Evolutionary conservation across 2,329 filamentous ascomycete species (phyloP), one percentile per base, ranked within the genome.

Genomic region (Fusarium ambrosium): DNA sequence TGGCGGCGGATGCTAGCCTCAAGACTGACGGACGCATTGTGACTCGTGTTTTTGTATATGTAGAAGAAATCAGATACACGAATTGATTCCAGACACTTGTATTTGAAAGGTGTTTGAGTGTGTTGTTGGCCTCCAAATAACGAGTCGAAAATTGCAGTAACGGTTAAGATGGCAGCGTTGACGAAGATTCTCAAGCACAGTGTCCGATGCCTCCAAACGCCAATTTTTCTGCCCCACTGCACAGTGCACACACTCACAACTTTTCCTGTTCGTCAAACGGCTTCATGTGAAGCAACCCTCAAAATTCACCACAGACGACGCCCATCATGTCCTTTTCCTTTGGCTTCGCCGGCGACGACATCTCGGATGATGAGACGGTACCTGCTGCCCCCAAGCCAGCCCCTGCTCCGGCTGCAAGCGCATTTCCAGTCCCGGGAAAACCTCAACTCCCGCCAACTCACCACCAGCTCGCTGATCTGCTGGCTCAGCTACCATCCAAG

Each of bases 401-500:
- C 72, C 79, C 78, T 22, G 53, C 80, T 58, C 64, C 78, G 32
- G 75, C 63, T 71, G 63, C 77, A 79, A 66, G 80, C 36, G 91
- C 91, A 18, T 92, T 92, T 76, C 91, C 91, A 6, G 87, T 92
- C 27, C 84, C 87, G 58, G 90, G 90, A 68, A 90, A 91, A 74
- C 87, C 90, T 65, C 86, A 91, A 63, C 86, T 92, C 5, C 86
- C 87, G 11, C 86, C 90, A 10, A 83, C 82, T n/a, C 81, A 80
- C 59, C 90, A 92, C 80, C 81, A 84, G 64, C 77, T 92, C 36
- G 78, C 82, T 20, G 78, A 83, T 4, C 86, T 92, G 80, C 82
- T 92, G n/a, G 82, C 85, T 4, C 82, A 82, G 66, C 86, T 96
- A 55, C 94, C 94, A 1, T 93, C 92, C 65, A 94, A 94, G 81